A percentile compares a stretch with the other conserved stretches of the same genome.
These are phyloP conservation scores for Aspergillus fijiensis DNA, from an alignment of 2,329 filamentous ascomycete species.

Conservation along the genomic window DNA sequence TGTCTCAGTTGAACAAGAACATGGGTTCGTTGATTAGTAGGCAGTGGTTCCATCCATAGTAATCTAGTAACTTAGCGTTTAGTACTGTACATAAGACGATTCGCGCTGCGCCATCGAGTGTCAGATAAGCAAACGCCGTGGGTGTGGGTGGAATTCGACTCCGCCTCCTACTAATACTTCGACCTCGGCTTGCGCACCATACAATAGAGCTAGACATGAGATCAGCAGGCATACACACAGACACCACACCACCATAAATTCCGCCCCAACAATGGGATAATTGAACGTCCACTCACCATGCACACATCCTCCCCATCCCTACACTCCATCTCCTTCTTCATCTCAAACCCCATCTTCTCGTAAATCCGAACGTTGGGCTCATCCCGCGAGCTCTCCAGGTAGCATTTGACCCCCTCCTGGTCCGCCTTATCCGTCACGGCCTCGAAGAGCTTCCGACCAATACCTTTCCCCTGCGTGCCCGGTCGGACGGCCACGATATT, in stretches of 20 bases:
- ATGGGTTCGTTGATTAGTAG: not conserved
- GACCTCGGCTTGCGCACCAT: conserved; percentile 21
- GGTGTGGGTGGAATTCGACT: not conserved
- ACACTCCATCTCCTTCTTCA: conserved; percentile 66
- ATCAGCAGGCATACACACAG: not conserved
- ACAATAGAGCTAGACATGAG: conserved; percentile 18
- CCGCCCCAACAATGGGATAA: not conserved
- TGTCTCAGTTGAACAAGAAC: not conserved
- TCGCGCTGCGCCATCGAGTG: not conserved
- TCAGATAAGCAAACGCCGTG: not conserved
- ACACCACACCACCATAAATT: not conserved
- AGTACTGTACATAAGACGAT: not conserved
- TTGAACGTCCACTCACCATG: conserved; percentile 38
- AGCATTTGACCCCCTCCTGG: conserved; percentile 63
- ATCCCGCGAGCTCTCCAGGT: conserved; percentile 68
- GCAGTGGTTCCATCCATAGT: not conserved
- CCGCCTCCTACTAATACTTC: not conserved
- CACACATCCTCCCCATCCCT: conserved; percentile 60
- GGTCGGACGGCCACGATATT: conserved; percentile 74
- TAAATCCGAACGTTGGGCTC: conserved; percentile 72
- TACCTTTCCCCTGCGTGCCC: conserved; percentile 63
- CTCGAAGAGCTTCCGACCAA: conserved; percentile 65
- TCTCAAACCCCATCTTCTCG: conserved; percentile 65
- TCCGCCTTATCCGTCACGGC: conserved; percentile 65
- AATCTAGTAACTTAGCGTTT: not conserved